Evolutionary conservation across 2,329 filamentous ascomycete species (phyloP).

Genomic region (Nectriaceae sp.): DNA sequence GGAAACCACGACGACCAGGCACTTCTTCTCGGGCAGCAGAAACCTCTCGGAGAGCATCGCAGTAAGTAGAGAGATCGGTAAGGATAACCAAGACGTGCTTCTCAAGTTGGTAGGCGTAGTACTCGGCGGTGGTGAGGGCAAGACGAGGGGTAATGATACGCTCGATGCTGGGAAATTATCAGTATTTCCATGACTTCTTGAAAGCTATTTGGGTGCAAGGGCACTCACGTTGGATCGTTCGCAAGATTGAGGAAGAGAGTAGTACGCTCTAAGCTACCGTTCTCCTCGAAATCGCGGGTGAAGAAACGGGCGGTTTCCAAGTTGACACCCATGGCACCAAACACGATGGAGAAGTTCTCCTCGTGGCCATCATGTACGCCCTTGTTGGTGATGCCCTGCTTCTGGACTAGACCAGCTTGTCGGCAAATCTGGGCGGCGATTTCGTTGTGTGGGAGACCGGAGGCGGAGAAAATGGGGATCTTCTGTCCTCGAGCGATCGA

Average conservation of each 20-base stretch:
- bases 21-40: constrained; percentile 98
- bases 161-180: constrained; percentile 71
- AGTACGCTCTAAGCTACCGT: constrained; percentile 95
- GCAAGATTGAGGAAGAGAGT: constrained; percentile 99
- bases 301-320: constrained; percentile 99
- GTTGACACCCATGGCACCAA: constrained; percentile 99
- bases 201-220: neutral
- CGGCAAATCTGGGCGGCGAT: constrained; percentile 98
- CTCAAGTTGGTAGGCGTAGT: constrained; percentile 99
- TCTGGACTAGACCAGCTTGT: constrained; percentile 88
- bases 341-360: constrained; percentile 99
- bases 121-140: constrained; percentile 95
- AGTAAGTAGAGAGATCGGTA: constrained; percentile 97
- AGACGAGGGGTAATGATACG: constrained; percentile 99
- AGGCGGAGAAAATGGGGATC: constrained; percentile 98
- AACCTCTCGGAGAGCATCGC: constrained; percentile 97
- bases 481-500: constrained; percentile 98
- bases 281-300: constrained; percentile 98
- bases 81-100: constrained; percentile 99
- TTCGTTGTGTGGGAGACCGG: constrained; percentile 98
- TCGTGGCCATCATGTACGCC: constrained; percentile 95
- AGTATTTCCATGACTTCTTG: neutral
- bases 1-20: constrained; percentile 97
- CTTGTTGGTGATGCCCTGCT: constrained; percentile 80
- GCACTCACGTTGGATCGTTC: constrained; percentile 92